Conservation (phyloP, 2,329 filamentous ascomycete species). For the Endocalyx cinctus region DNA sequence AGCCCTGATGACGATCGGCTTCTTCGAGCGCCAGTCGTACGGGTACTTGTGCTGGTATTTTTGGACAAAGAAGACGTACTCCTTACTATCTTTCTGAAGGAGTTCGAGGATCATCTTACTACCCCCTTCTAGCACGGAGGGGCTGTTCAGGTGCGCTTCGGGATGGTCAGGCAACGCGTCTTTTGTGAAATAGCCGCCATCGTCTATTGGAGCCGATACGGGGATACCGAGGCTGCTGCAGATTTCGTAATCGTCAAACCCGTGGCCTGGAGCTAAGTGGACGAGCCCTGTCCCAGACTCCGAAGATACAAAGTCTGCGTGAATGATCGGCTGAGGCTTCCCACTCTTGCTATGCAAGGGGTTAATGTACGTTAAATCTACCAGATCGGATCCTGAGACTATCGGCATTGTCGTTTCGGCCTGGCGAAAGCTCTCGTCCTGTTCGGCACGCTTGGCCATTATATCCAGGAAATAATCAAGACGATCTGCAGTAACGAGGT, state of each 20-base stretch:
- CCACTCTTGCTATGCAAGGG: slow-evolving; percentile 58
- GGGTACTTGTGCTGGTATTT: slow-evolving; percentile 87
- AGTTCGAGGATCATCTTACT: slow-evolving; percentile 65
- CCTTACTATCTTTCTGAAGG: slow-evolving; percentile 46
- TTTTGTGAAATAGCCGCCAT: slow-evolving; percentile 73
- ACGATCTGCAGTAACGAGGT: slow-evolving; percentile 69
- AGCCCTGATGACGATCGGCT: slow-evolving; percentile 83
- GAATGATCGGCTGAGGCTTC: slow-evolving; percentile 63
- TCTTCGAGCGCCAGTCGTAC: slow-evolving; percentile 95
- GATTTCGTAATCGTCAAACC: slow-evolving; percentile 90
- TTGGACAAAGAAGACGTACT: slow-evolving; percentile 68
- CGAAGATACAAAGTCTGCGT: slow-evolving; percentile 83
- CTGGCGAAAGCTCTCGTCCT: neutral
- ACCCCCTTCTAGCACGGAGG: slow-evolving; percentile 67
- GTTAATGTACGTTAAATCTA: slow-evolving; percentile 64
- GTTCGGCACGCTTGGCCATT: slow-evolving; percentile 45
- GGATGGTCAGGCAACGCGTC: slow-evolving; percentile 72
- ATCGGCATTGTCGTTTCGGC: no score
- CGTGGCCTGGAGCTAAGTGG: slow-evolving; percentile 89
- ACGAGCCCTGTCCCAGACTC: slow-evolving; percentile 94
- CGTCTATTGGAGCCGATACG: slow-evolving; percentile 78
- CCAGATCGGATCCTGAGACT: slow-evolving; percentile 58
- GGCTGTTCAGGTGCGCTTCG: slow-evolving; percentile 57
- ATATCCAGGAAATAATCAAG: slow-evolving; percentile 61
- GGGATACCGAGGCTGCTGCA: slow-evolving; percentile 67